Evolutionary conservation across 331 rosid species (phyloP).

Genomic region (Stylosanthes scabra): DNA sequence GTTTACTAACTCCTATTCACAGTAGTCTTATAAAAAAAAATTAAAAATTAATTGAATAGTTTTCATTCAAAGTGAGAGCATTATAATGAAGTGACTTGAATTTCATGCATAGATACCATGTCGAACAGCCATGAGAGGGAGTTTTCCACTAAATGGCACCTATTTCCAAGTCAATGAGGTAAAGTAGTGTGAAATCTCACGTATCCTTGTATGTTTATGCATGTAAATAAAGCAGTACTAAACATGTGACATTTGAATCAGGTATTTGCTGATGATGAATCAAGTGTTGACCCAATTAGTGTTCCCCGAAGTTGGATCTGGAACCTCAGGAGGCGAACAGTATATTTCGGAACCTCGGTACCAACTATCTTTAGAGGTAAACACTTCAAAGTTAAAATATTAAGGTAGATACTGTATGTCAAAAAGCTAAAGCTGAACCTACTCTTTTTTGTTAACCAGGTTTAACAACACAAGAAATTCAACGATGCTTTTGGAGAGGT

Average conservation of each 20-base stretch:
- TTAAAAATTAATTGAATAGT: neutral
- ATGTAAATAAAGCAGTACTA: slow-evolving; percentile 24
- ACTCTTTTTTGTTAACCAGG: slow-evolving; percentile 59
- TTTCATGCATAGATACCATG: slow-evolving; percentile 78
- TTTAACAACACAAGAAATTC: slow-evolving; percentile 79
- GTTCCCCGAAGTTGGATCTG: slow-evolving; percentile 87
- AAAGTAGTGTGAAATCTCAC: too few species aligned
- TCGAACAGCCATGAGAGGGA: slow-evolving; percentile 93
- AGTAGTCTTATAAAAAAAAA: neutral
- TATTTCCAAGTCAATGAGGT: slow-evolving; percentile 97
- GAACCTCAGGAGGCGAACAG: slow-evolving; percentile 83
- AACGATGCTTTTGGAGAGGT: slow-evolving; percentile 99
- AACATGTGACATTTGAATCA: slow-evolving; percentile 35
- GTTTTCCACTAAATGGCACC: slow-evolving; percentile 94
- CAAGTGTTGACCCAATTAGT: slow-evolving; percentile 77
- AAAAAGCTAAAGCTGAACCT: slow-evolving; percentile 13
- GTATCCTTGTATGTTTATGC: slow-evolving; percentile 8
- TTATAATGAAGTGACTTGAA: slow-evolving; percentile 31
- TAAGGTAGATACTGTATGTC: neutral
- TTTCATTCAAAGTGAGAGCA: slow-evolving; percentile 1
- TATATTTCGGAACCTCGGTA: slow-evolving; percentile 89
- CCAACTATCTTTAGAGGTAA: slow-evolving; percentile 82
- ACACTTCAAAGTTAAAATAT: neutral
- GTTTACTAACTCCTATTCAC: slow-evolving; percentile 2
- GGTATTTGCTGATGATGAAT: slow-evolving; percentile 84